phyloP scores from a whole-genome alignment of 164 flowering plant genomes.

The Warburgia ugandensis region DNA sequence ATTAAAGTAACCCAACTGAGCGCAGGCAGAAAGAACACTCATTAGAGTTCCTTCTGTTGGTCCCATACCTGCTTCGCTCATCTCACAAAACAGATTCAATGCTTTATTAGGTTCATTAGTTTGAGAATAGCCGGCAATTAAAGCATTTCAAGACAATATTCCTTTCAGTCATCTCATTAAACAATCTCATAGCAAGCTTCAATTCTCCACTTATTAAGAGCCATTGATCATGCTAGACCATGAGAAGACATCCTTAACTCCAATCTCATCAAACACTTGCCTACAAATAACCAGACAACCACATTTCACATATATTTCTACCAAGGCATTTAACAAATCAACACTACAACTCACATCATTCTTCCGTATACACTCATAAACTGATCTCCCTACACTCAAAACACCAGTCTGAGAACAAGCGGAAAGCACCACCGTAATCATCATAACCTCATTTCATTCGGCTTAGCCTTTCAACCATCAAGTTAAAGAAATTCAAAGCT shows the following conservation, averaged over 20 bases:
- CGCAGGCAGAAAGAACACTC: slow-evolving; percentile 60
- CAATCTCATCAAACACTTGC: slow-evolving; percentile 47
- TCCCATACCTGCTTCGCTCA: slow-evolving; percentile 32
- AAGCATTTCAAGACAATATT: slow-evolving; percentile 71
- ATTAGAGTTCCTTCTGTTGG: slow-evolving; percentile 58
- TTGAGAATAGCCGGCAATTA: slow-evolving; percentile 67
- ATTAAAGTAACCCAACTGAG: slow-evolving; percentile 50
- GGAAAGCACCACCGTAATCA: slow-evolving; percentile 52
- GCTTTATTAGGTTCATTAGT: slow-evolving; percentile 51
- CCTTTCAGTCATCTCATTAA: slow-evolving; percentile 53
- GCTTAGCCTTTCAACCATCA: slow-evolving; percentile 30
- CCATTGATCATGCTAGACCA: slow-evolving; percentile 79
- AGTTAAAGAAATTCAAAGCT: slow-evolving; percentile 38
- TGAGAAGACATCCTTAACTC: slow-evolving; percentile 45
- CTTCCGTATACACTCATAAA: slow-evolving; percentile 30
- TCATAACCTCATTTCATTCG: slow-evolving; percentile 61
- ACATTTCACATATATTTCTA: slow-evolving; percentile 74
- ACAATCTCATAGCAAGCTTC: slow-evolving; percentile 31
- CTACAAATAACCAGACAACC: slow-evolving; percentile 40
- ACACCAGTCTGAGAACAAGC: slow-evolving; percentile 50
- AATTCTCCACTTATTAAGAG: slow-evolving; percentile 53
- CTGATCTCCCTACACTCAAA: slow-evolving; percentile 28
- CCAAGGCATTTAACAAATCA: slow-evolving; percentile 49
- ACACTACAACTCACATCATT: slow-evolving; percentile 19
- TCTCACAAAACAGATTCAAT: slow-evolving; percentile 41